These are phyloP conservation scores for Chondrostereum purpureum DNA, from an alignment of 1,284 basidiomycete genomes.

Conservation along the genomic window DNA sequence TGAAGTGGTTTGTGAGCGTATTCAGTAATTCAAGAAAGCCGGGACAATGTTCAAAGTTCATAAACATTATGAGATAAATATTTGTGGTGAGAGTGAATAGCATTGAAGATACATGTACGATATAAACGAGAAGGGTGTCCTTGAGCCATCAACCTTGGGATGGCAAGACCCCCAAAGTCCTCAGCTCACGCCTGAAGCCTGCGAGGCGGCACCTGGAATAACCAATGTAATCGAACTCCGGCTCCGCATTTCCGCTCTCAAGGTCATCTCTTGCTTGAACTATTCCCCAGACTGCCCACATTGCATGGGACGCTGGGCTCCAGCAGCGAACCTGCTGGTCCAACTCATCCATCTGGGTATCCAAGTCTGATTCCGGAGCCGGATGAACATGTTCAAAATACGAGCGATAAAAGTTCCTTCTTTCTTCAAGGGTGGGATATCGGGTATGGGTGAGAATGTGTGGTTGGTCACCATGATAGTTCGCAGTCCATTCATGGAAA, in stretches of 20 bases:
- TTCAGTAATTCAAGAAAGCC: no score
- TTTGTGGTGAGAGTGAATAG: no score
- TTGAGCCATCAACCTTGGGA: background rate
- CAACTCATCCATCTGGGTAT: constrained; percentile 39
- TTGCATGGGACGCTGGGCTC: constrained; percentile 82
- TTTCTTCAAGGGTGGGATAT: constrained; percentile 73
- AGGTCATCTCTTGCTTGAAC: constrained; percentile 84
- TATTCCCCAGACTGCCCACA: constrained; percentile 91
- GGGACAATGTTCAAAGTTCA: no score
- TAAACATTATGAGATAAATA: no score
- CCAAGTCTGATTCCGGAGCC: constrained; percentile 26
- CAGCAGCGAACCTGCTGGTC: constrained; percentile 78
- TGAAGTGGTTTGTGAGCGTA: no score
- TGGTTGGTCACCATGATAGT: constrained; percentile 75
- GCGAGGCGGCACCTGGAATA: constrained; percentile 65
- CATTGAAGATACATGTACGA: no score
- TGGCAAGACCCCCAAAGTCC: constrained; percentile 29
- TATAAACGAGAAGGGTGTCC: no score
- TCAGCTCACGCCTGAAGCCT: constrained; percentile 53
- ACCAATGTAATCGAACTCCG: constrained; percentile 74
- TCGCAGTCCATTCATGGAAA: constrained; percentile 92
- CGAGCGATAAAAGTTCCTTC: constrained; percentile 76
- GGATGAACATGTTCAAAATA: constrained; percentile 57
- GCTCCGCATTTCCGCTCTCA: constrained; percentile 46
- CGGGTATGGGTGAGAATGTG: constrained; percentile 63